Evolutionary conservation across 805 yeast genomes (phyloP), one percentile per base, ranked within the genome.

Genomic region (Wickerhamomyces subpelliculosus): DNA sequence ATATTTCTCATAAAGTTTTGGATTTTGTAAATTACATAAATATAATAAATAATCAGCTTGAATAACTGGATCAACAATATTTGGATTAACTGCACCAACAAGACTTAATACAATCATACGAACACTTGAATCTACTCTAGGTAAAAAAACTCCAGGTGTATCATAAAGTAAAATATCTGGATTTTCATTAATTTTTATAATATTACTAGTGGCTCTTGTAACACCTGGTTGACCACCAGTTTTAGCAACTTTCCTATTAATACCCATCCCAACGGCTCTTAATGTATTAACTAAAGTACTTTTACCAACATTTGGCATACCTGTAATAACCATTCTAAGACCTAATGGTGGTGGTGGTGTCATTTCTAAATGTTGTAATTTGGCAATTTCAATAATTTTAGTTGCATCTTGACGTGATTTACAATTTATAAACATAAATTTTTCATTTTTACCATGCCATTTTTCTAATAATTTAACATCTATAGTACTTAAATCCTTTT

Each of bases 271-370:
- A 16, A 45, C 53, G 8, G 62, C 62, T 41, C 96, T 62, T 36
- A 89, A 61, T 0, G 81, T 68, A 52, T 93, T 93, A 21, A 89
- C 81, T 34, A 93, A 57, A 0, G 96, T 83, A 11, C 95, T 84
- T 59, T 93, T 93, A 0, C 98, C 98, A n/a, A 88, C 95, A 56
- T 93, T 93, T 1, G 98, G 98, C 93, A 93, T 84, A 0, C 98
- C 98, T 7, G 82, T 79, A 32, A 90, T 75, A 67, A 89, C 67
- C 40, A 84, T 59, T 18, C 88, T 61, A 34, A 84, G 64, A 0
- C 97, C 97, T 42, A 88, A 59, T 0, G 97, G 96, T 0, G 96
- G 94, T 1, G 80, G 75, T 0, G 90, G 86, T 16, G 57, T 58
- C 70, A 77, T 64, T 4, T 55, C 44, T 21, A 58, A 44, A 48